A percentile compares a stretch with the other conserved stretches of the same genome.
Conservation (phyloP, 2,329 filamentous ascomycete genomes). For the Colletotrichum graminicola region DNA sequence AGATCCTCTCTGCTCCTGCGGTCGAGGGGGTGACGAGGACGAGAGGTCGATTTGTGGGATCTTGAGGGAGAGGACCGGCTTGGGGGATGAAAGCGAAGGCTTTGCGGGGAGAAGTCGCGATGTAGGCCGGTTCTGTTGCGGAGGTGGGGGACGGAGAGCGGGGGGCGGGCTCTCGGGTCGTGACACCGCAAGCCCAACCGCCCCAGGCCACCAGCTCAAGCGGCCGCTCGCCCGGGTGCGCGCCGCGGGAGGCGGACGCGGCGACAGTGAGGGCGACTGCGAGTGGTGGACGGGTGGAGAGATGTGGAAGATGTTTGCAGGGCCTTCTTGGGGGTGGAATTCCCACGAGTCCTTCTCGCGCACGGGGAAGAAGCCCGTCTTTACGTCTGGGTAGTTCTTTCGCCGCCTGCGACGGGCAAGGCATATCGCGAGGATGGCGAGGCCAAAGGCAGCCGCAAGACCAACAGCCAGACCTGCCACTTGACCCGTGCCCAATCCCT, state of each 20-base stretch:
- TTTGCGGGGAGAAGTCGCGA: constrained; percentile 61
- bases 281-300: constrained; percentile 54
- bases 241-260: constrained; percentile 19
- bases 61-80: constrained; percentile 58
- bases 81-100: constrained; percentile 46
- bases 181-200: constrained; percentile 62
- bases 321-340: constrained; percentile 35
- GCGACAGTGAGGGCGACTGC: constrained; percentile 44
- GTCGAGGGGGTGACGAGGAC: constrained; percentile 13
- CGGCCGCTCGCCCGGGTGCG: constrained; percentile 37
- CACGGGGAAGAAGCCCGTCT: constrained; percentile 55
- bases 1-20: constrained; percentile 28
- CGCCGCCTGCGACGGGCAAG: constrained; percentile 58
- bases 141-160: constrained; percentile 32
- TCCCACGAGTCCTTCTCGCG: constrained; percentile 55
- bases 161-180: constrained; percentile 45
- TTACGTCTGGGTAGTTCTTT: constrained; percentile 53
- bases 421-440: constrained; percentile 63
- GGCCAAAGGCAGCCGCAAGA: constrained; percentile 43
- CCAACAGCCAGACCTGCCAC: constrained; percentile 41
- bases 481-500: constrained; percentile 36
- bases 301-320: constrained; percentile 54
- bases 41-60: constrained; percentile 48
- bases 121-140: constrained; percentile 47
- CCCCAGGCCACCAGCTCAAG: constrained; percentile 51